Evolutionary conservation across 148 eudicot species (phyloP), one percentile per base, ranked within the genome.

Genomic region (Hydrangea macrophylla): DNA sequence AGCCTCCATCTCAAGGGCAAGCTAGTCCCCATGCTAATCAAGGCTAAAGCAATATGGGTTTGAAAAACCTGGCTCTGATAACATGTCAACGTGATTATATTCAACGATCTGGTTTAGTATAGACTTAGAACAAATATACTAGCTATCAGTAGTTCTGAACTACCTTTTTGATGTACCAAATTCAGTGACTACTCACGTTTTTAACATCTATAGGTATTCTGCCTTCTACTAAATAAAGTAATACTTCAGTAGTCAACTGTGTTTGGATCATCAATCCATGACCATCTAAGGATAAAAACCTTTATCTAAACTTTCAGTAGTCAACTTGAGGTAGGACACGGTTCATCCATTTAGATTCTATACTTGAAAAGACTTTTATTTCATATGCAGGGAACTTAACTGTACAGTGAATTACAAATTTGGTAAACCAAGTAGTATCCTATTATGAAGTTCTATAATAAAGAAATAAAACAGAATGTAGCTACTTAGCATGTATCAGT

Each of bases 1-100:
- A 84, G 88, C 76, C 86, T 88, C 58, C 94, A 91, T 60, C 69
- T 91, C 30, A 82, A 81, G 67, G 88, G 88, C 17, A 65, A 84
- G 65, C 75, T 91, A n/a, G 86, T 81, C 40, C 79, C 78, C 3
- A 15, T 83, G 76, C 90, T 91, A 62, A 83, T 69, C 64, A 73
- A 84, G 61, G 91, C 90, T 28, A 85, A 81, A 51, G 94, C 92
- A 55, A 82, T 90, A 45, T 86, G 85, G 86, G 55, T 89, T 31
- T 85, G 81, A n/a, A 48, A 48, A 48, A 20, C 53, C n/a, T 11
- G n/a, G 17, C 53, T 48, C 53, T 48, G 53, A 17, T 48, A 42
- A 15, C 2, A 18, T 48, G 7, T 48, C 5, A n/a, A 15, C n/a
- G n/a, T 5, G n/a, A 45, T 20, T 45, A 17, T 48, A 48, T 15